Base-by-base conservation (phyloP, 2,329 filamentous ascomycete genomes). In the Penicillium sp. region DNA sequence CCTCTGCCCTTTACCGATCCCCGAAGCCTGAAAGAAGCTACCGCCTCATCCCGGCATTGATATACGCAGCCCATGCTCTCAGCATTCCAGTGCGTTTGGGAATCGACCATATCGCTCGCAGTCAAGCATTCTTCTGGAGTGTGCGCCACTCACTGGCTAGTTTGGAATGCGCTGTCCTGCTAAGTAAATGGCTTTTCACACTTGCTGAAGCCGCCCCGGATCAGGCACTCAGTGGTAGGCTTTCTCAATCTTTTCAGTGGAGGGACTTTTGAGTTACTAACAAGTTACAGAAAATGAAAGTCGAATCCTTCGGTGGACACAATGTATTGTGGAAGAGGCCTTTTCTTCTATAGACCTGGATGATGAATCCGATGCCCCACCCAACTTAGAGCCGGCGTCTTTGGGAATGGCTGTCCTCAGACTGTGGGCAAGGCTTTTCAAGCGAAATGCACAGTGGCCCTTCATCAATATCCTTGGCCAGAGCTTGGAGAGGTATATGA, bases 51-150 rank as follows among this genome's bases (percentile, higher is more conserved):
- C 78, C 86, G 46, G 87, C 87, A 1, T 82, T 90, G 0, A 81
- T 88, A 27, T 87, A 90, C 65, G 85, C 86, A 1, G 84, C 87
- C 27, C 87, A 90, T 67, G 87, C 87, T 0, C 75, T 90, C 35
- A 87, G 86, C 3, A 86, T 89, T 67, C 72, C 72, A 1, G 70
- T 75, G 3, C 66, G 71, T 9, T 57, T 76, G 22, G 73, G 73
- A 0, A 72, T 76, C 39, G 71, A 74, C 26, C 70, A 72, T 44
- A 69, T 76, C 44, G 73, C 70, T 3, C 66, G 68, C 22, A 75
- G 69, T 33, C 72, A 75, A 54, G 69, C 71, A 3, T 70, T 75
- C 45, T 74, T 71, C 54, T 75, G 73, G 73, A 74, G 72, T 53
- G 70, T 74, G 3, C 67, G 69, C 9, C 72, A 74, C 55, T 73